Percentiles rank a stretch among this genome's conserved stretches.
Evolutionary conservation across 352 stramenopile genomes (phyloP).

Genomic region (Phytophthora cajani): DNA sequence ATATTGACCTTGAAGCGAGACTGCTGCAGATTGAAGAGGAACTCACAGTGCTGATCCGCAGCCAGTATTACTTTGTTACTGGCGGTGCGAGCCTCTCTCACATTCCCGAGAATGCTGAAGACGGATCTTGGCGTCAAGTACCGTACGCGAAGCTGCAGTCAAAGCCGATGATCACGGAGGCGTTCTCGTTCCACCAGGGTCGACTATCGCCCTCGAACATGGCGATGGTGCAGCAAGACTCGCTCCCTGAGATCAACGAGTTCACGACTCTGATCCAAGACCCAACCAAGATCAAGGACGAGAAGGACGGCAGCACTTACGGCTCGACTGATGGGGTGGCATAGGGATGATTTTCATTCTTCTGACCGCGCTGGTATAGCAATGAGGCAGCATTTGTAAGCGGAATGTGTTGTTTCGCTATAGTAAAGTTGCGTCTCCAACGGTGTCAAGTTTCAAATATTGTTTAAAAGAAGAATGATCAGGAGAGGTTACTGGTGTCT

Average conservation of each 20-base stretch:
- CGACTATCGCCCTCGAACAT: conserved; percentile 51
- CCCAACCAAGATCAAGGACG: neutral
- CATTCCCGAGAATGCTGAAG: conserved; percentile 18
- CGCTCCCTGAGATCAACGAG: conserved; percentile 69
- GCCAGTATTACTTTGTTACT: conserved; percentile 78
- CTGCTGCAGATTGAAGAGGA: conserved; percentile 81
- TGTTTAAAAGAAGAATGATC: neutral
- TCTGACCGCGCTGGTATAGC: neutral
- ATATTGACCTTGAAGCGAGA: conserved; percentile 71
- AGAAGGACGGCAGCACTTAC: conserved; percentile 19
- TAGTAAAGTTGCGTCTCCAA: neutral
- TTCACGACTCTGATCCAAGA: conserved; percentile 62
- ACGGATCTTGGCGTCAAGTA: conserved; percentile 25
- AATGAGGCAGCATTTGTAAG: neutral
- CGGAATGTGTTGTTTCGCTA: neutral
- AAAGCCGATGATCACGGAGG: conserved; percentile 12
- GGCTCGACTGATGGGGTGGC: conserved; percentile 17
- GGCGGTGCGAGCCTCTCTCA: conserved; percentile 46
- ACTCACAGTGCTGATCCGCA: conserved; percentile 73
- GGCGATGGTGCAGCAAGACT: conserved; percentile 42
- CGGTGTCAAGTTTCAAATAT: neutral
- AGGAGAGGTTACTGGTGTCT: no score
- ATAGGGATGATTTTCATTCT: neutral
- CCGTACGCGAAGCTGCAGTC: conserved; percentile 23
- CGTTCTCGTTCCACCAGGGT: conserved; percentile 69